Base-by-base conservation (phyloP, 2,329 filamentous ascomycete species). In the Calonectria pteridis region DNA sequence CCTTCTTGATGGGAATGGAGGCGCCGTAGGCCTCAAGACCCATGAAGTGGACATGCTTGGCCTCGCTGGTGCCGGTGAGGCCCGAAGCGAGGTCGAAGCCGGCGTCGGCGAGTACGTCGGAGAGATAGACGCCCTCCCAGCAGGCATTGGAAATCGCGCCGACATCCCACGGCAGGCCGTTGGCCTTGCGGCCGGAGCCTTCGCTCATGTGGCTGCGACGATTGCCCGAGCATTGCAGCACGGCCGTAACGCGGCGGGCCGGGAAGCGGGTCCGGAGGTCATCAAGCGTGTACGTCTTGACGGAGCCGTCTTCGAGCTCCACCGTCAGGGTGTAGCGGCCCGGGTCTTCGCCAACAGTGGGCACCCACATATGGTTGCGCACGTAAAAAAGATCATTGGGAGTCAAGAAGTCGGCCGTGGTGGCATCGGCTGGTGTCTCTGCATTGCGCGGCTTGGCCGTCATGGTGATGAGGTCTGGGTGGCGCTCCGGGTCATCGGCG, bases 331-430 rank as follows among this genome's bases (percentile, higher is more conserved):
- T 81, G 77, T 92, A 86, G 7, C 84, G 74, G 4, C 83, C 82
- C 0, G 85, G 83, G 13, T 84, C 82, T 7, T 80, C 76, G 5
- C 82, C 78, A 1, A 90, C 81, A 7, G 83, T 82, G 0, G 91
- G 91, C 50, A 92, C 91, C 91, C 91, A 92, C 85, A 92, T 90
- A 82, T 92, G 91, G 77, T 92, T 91, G 26, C 91, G 87, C 18
- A 91, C 88, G 78, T 91, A 92, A 81, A 92, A 92, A 0, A 90
- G 83, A 35, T 87, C 84, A 51, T 88, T 89, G 4, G 89, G 89
- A 0, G 91, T 92, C 46, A 89, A 82, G 77, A 91, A 93, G 2
- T 86, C 82, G 16, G 84, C 82, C 23, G 83, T 83, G 31, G 93
- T 85, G 40, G 85, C 85, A 3, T 85, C 84, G 0, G 80, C 82